A percentile compares a stretch with the other conserved stretches of the same genome.
These are phyloP conservation scores for Parietaria judaica DNA, from an alignment of 306 rosid genomes.

Conservation along the genomic window DNA sequence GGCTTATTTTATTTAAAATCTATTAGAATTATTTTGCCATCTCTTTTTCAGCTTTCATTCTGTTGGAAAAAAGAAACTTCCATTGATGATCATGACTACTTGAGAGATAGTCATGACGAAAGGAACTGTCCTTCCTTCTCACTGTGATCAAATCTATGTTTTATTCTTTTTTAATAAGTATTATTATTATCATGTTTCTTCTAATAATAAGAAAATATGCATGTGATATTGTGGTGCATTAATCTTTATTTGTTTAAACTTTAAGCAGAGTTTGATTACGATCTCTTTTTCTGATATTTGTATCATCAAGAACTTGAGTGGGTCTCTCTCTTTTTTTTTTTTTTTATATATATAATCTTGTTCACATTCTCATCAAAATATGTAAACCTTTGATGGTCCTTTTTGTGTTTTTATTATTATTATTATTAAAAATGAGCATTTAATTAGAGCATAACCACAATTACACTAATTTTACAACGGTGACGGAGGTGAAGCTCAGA, in stretches of 20 bases:
- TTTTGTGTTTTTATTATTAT: not conserved
- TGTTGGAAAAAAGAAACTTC: constrained; percentile 15
- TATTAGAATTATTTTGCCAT: not conserved
- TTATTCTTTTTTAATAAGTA: not conserved
- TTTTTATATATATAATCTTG: too few relatives aligned
- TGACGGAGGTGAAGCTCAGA: too few relatives aligned
- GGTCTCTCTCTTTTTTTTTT: constrained; percentile 1
- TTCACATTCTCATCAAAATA: not conserved
- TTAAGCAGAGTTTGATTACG: constrained; percentile 1
- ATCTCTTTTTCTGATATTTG: not conserved
- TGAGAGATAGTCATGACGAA: constrained; percentile 9
- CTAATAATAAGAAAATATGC: not conserved
- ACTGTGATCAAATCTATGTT: constrained; percentile 4
- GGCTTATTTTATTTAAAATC: too few relatives aligned
- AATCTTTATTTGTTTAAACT: not conserved
- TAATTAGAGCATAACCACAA: too few relatives aligned
- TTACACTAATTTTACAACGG: too few relatives aligned
- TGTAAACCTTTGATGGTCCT: not conserved
- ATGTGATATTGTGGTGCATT: not conserved
- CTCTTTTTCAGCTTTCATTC: constrained; percentile 6
- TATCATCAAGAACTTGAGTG: constrained; percentile 1
- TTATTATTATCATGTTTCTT: not conserved
- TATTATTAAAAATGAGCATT: not conserved
- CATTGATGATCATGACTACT: not conserved
- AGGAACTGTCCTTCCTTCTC: constrained; percentile 16